phyloP scores from a whole-genome alignment of 176 grass and related monocot genomes.

The Eleusine coracana region DNA sequence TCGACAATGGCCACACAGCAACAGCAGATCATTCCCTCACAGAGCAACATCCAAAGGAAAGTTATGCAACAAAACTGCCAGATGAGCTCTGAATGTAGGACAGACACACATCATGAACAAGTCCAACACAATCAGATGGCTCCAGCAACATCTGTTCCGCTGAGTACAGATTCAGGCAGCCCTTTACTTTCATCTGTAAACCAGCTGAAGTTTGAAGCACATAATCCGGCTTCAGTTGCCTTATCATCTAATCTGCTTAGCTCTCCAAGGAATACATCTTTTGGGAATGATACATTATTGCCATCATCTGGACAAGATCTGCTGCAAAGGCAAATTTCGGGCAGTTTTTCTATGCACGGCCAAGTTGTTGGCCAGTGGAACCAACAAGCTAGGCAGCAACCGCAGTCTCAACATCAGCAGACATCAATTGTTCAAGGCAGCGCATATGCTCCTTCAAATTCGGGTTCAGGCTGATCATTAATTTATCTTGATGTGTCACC shows the following conservation, averaged over 20 bases:
- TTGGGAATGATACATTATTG: conserved; percentile 48
- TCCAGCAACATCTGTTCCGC: conserved; percentile 41
- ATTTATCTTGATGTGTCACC: conserved; percentile 7
- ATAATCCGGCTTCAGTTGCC: conserved; percentile 31
- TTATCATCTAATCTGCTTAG: conserved; percentile 21
- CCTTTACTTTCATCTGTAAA: conserved; percentile 44
- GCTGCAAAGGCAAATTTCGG: conserved; percentile 49
- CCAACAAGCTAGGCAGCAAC: conserved; percentile 43
- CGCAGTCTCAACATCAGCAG: conserved; percentile 50
- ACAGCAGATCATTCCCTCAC: conserved; percentile 45
- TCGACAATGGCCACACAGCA: conserved; percentile 36
- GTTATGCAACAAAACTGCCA: conserved; percentile 52
- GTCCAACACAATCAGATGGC: conserved; percentile 48
- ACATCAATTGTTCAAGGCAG: conserved; percentile 46
- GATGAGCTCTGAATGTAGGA: conserved; percentile 47
- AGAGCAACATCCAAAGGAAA: conserved; percentile 50
- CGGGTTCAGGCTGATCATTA: conserved; percentile 57
- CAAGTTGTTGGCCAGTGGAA: conserved; percentile 60
- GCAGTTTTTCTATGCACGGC: conserved; percentile 39
- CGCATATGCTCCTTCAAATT: conserved; percentile 60
- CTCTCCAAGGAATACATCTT: conserved; percentile 45
- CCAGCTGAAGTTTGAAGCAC: conserved; percentile 36
- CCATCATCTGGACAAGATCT: conserved; percentile 49
- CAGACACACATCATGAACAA: conserved; percentile 35
- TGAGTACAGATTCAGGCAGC: conserved; percentile 43